These are phyloP conservation scores for Ceratocystis variospora DNA, from an alignment of 2,329 filamentous ascomycete genomes.

Conservation along the genomic window DNA sequence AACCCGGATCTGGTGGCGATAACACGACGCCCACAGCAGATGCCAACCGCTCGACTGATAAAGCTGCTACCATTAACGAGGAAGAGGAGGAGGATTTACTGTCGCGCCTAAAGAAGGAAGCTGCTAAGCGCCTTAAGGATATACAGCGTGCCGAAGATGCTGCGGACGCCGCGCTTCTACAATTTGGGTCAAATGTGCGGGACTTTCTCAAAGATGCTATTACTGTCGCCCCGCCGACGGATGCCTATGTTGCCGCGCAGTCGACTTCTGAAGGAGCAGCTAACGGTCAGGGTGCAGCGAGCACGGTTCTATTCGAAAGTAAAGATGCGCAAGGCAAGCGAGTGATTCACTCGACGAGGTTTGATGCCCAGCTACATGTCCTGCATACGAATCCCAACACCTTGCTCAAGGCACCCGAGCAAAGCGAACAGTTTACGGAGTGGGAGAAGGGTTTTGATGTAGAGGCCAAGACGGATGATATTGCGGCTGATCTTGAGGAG, in stretches of 20 bases:
- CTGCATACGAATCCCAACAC: conserved; percentile 76
- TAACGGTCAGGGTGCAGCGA: conserved; percentile 32
- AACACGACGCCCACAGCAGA: conserved; percentile 27
- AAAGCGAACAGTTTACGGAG: conserved; percentile 53
- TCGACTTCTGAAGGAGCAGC: background rate
- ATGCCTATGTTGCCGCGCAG: conserved; percentile 29
- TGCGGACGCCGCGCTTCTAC: conserved; percentile 84
- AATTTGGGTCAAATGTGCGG: conserved; percentile 78
- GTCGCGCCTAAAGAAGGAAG: conserved; percentile 60
- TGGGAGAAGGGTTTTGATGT: conserved; percentile 67
- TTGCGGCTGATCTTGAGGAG: conserved; percentile 67
- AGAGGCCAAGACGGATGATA: conserved; percentile 71
- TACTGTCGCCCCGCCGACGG: conserved; percentile 62
- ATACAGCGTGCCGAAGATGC: conserved; percentile 88
- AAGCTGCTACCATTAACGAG: conserved; percentile 19
- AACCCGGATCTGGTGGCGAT: conserved; percentile 16
- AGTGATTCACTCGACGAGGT: conserved; percentile 85
- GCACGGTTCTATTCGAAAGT: conserved; percentile 74
- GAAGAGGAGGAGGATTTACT: conserved; percentile 50
- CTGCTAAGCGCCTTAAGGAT: conserved; percentile 71
- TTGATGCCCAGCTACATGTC: conserved; percentile 90
- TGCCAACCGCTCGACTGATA: conserved; percentile 32
- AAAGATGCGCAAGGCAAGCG: conserved; percentile 81
- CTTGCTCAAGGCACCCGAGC: conserved; percentile 65
- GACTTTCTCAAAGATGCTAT: conserved; percentile 87